Evolutionary conservation across 2,329 filamentous ascomycete genomes (phyloP), one percentile per base, ranked within the genome.

Genomic region (Diaporthe destruens): DNA sequence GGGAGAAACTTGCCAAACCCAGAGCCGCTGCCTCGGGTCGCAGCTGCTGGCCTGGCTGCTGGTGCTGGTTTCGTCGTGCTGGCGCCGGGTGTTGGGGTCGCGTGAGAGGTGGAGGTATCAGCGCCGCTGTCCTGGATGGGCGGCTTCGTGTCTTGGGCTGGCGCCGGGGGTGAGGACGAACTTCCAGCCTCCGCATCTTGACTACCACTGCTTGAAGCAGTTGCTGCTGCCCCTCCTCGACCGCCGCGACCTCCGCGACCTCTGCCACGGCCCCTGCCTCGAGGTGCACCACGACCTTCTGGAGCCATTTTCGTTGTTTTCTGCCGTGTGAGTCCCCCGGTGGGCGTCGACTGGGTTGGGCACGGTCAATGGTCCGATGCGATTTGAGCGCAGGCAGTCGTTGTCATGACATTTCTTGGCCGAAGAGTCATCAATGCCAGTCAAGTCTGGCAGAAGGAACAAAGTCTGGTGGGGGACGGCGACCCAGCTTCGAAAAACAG

Each of bases 211-310:
- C 44, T 68, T 49, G 42, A 57, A 44, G 56, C 29, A 29, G 29
- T 29, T 39, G 36, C 6, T 39, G 39, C 39, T 16, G 71, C 47
- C 20, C 51, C 67, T 79, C 80, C 57, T 74, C 79, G 57, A 78
- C 77, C 36, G 76, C 76, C 71, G 80, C 80, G 23, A 76, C 77
- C 69, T 79, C 80, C 63, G 80, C 81, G 47, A 75, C 77, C 75
- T 34, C 67, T 16, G 29, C 59, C 71, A 12, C 71, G 68, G 67
- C 66, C 73, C 32, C 73, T 66, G 69, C 66, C 66, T 39, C 65
- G 69, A 55, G 68, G 71, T 32, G 68, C 71, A 53, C 53, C 36
- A 25, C 61, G 61, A 32, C 59, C 73, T 66, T 72, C 73, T 69
- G 63, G 63, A 3, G 53, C 71, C 73, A 74, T 74, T n/a, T 65